Base-by-base conservation (phyloP, 768 basidiomycete species). In the Erythrobasidium yunnanense region DNA sequence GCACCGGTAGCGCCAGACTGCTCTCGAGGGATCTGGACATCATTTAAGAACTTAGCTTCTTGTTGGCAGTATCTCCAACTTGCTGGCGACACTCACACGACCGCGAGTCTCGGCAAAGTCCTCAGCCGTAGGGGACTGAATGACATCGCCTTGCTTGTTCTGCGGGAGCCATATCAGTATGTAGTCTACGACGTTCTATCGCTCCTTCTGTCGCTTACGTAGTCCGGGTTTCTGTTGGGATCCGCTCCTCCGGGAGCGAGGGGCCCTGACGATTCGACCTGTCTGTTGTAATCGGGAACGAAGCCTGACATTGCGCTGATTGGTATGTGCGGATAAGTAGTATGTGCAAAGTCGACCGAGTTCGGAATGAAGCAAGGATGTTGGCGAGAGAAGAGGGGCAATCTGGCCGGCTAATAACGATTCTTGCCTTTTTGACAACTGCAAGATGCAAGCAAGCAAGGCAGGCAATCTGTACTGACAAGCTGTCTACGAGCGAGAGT, bases 61-160 rank as follows among this genome's bases (percentile, higher is more conserved):
- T n/a, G n/a, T n/a, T n/a, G n/a, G n/a, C n/a, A n/a, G n/a, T n/a
- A n/a, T n/a, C n/a, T n/a, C n/a, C n/a, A n/a, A n/a, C n/a, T n/a
- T n/a, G n/a, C n/a, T n/a, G n/a, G n/a, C n/a, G n/a, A n/a, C n/a
- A n/a, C n/a, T n/a, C n/a, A n/a, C n/a, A n/a, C n/a, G n/a, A n/a
- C n/a, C n/a, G n/a, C n/a, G n/a, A n/a, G n/a, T n/a, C n/a, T n/a
- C n/a, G n/a, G n/a, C n/a, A n/a, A n/a, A n/a, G n/a, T n/a, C n/a
- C n/a, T n/a, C n/a, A n/a, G n/a, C n/a, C n/a, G n/a, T n/a, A n/a
- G 13, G 23, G 29, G n/a, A 23, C 27, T 5, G 6, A 49, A n/a
- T n/a, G n/a, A n/a, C n/a, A n/a, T 63, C 60, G 32, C 60, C 60
- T 25, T 63, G 60, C 60, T 51, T 49, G 60, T 49, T 38, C 60